Evolutionary conservation across 306 rosid species (phyloP).

Genomic region (Delonix regia): DNA sequence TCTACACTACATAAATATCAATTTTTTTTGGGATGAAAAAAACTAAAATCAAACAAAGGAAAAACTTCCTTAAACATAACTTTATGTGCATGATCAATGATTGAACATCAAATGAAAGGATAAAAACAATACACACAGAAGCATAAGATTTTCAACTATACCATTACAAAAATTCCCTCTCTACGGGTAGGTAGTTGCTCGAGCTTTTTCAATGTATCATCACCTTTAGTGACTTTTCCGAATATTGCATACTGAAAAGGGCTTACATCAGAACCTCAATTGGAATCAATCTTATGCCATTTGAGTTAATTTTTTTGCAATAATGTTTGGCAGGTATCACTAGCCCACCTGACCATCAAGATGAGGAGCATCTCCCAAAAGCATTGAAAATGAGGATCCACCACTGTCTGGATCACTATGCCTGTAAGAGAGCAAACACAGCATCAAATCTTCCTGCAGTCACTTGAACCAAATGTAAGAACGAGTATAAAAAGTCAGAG

Average conservation of each 20-base stretch:
- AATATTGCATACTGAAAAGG: conserved; percentile 84
- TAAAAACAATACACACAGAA: conserved; percentile 20
- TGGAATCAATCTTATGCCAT: conserved; percentile 30
- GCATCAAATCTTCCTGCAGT: conserved; percentile 1
- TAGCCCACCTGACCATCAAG: conserved; percentile 74
- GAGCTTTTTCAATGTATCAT: conserved; percentile 72
- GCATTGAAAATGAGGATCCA: conserved; percentile 81
- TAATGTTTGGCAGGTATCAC: conserved; percentile 24
- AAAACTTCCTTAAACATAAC: background rate
- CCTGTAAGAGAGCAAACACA: conserved; percentile 46
- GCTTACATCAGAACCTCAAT: conserved; percentile 39
- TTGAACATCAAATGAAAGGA: conserved; percentile 27
- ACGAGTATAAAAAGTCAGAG: background rate
- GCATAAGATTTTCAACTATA: conserved; percentile 42
- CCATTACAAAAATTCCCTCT: conserved; percentile 95
- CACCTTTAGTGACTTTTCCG: conserved; percentile 93
- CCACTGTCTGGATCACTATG: conserved; percentile 82
- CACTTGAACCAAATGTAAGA: conserved; percentile 24
- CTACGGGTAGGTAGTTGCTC: conserved; percentile 89
- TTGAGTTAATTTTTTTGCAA: conserved; percentile 22
- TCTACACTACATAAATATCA: background rate
- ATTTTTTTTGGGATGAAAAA: background rate
- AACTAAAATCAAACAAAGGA: background rate
- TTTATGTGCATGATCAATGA: conserved; percentile 14
- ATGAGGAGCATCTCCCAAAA: conserved; percentile 93